These are phyloP conservation scores for Aureobasidium pullulans DNA, from an alignment of 2,329 filamentous ascomycete genomes.

Conservation along the genomic window DNA sequence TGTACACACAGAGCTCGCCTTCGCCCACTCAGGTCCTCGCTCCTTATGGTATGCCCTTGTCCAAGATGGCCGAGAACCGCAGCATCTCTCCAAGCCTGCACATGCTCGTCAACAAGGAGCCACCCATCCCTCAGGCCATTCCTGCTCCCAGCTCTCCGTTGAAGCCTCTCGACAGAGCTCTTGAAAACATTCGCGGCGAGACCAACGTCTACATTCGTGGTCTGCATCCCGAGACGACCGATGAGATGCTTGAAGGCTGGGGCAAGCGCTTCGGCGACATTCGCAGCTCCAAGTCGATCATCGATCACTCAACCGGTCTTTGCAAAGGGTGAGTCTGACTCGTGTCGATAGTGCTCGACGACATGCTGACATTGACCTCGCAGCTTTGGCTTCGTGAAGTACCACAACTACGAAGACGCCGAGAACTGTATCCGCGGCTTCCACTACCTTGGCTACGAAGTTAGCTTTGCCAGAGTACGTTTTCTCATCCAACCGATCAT, in stretches of 20 bases:
- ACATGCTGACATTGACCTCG: slow-evolving; percentile 24
- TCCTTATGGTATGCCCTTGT: slow-evolving; percentile 35
- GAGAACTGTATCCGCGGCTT: slow-evolving; percentile 96
- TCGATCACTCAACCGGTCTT: slow-evolving; percentile 83
- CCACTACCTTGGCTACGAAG: slow-evolving; percentile 89
- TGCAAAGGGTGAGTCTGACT: slow-evolving; percentile 76
- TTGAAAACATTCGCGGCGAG: slow-evolving; percentile 91
- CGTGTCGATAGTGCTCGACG: slow-evolving; percentile 1
- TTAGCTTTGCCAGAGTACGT: slow-evolving; percentile 85
- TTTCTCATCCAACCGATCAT: background rate
- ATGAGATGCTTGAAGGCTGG: slow-evolving; percentile 77
- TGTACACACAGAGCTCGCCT: slow-evolving; percentile 43
- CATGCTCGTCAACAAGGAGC: slow-evolving; percentile 56
- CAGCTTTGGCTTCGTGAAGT: slow-evolving; percentile 97
- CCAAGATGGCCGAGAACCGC: slow-evolving; percentile 30
- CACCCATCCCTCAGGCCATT: slow-evolving; percentile 77
- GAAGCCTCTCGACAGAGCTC: slow-evolving; percentile 85
- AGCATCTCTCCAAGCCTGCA: slow-evolving; percentile 40
- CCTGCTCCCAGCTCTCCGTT: slow-evolving; percentile 80
- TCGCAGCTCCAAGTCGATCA: slow-evolving; percentile 96
- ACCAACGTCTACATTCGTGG: slow-evolving; percentile 98
- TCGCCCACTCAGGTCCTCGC: slow-evolving; percentile 42
- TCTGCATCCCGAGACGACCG: slow-evolving; percentile 88
- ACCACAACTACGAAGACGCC: slow-evolving; percentile 76
- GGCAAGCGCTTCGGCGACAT: slow-evolving; percentile 85